A percentile compares a stretch with the other conserved stretches of the same genome.
These are phyloP conservation scores for Botryotinia narcissicola DNA, from an alignment of 2,329 filamentous ascomycete genomes.

Conservation along the genomic window DNA sequence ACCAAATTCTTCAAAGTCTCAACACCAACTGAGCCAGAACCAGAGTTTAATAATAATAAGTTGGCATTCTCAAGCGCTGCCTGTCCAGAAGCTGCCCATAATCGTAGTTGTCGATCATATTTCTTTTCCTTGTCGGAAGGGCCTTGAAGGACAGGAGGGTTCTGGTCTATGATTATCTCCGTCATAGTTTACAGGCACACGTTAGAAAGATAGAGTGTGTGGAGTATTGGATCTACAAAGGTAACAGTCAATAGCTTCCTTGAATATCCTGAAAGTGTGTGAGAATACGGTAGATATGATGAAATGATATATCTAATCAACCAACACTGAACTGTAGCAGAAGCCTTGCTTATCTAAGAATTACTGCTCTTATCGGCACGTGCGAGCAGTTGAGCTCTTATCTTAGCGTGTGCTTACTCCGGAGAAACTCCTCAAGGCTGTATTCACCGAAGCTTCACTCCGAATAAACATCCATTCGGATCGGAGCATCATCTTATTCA, in stretches of 20 bases:
- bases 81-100: constrained; percentile 94
- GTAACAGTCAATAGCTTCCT: background rate
- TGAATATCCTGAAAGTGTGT: background rate
- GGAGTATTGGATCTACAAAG: no score
- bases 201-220: no score
- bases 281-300: background rate
- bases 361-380: constrained; percentile 12
- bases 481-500: background rate
- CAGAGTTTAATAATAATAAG: constrained; percentile 85
- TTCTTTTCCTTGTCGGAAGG: constrained; percentile 66
- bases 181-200: constrained; percentile 26
- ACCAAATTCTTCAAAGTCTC: constrained; percentile 98
- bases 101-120: constrained; percentile 90
- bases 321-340: background rate
- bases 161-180: constrained; percentile 34
- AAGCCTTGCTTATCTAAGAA: constrained; percentile 20
- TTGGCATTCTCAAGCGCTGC: constrained; percentile 85
- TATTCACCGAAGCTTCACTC: background rate
- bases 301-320: no score
- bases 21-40: constrained; percentile 80
- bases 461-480: background rate
- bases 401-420: constrained; percentile 5
- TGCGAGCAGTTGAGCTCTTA: background rate
- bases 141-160: constrained; percentile 48
- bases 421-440: background rate